Base-by-base conservation (phyloP, 495 filamentous ascomycete genomes). In the Penicillium simplicissimum region DNA sequence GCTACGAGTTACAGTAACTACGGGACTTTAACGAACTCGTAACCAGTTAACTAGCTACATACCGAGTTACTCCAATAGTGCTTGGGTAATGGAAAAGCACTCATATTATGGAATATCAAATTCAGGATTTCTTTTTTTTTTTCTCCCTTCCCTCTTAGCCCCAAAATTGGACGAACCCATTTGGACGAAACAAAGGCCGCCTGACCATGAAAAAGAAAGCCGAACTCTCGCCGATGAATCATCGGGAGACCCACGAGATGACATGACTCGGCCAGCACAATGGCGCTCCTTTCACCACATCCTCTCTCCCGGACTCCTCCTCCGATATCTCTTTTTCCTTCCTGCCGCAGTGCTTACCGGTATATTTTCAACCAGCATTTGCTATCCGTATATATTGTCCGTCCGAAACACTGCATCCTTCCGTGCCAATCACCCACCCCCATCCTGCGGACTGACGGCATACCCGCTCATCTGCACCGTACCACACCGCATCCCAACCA, bases 401-500 rank as follows among this genome's bases (percentile, higher is more conserved):
- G 42, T 45, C 9, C 42, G 42, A 23, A 45, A 11, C 48, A 57
- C 37, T 19, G 21, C 42, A 43, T 15, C 57, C 62, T 63, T 70
- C 61, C 60, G 56, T 60, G 31, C 58, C 60, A 63, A 67, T 67
- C 61, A 65, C 28, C n/a, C n/a, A n/a, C n/a, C n/a, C 17, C 10
- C n/a, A 37, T 64, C n/a, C 13, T 28, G 3, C 45, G 25, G 40
- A 51, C 57, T 55, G 55, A 60, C 45, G 48, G 60, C 56, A 69
- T 65, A 62, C 57, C 59, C 60, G 59, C 43, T 67, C 60, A 57
- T 58, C 61, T 25, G 23, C 60, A 37, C 69, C 58, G 28, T 57
- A 69, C 69, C 58, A 68, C 69, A 72, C 67, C 69, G 69, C 69
- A 72, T 70, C 63, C 58, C 57, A 63, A 35, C 35, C 52, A 60